Evolutionary conservation across 495 filamentous ascomycete genomes (phyloP).

Genomic region (Aspergillus funiculosus): DNA sequence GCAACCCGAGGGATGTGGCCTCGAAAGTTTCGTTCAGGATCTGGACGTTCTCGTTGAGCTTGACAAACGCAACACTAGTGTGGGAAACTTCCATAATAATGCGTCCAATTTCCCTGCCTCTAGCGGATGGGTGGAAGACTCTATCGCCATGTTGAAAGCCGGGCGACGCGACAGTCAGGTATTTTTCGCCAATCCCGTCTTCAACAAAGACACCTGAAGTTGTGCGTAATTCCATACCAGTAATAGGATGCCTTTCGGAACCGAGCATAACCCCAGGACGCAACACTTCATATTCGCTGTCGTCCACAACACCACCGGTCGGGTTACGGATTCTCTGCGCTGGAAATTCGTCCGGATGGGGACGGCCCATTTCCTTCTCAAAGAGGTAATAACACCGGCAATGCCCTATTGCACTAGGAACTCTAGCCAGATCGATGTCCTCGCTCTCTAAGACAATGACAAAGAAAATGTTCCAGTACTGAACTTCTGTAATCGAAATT

Average conservation of each 20-base stretch:
- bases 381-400: neutral
- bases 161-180: constrained; percentile 7
- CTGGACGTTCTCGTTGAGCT: constrained; percentile 1
- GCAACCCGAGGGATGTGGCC: neutral
- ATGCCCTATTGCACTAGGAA: neutral
- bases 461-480: constrained; percentile 6
- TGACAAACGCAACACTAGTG: constrained; percentile 8
- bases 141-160: constrained; percentile 3
- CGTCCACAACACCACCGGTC: neutral
- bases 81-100: constrained; percentile 7
- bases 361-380: constrained; percentile 2
- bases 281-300: neutral
- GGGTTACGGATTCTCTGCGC: neutral
- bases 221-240: neutral
- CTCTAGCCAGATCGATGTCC: neutral
- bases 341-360: neutral
- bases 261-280: constrained; percentile 3
- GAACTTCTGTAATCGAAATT: neutral
- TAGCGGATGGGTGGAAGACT: constrained; percentile 2
- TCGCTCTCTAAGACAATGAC: constrained; percentile 3
- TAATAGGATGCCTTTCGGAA: neutral
- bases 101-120: constrained; percentile 4
- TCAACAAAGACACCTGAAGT: constrained; percentile 12
- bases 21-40: constrained; percentile 6
- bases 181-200: neutral